A percentile compares a stretch with the other conserved stretches of the same genome.
phyloP scores from a whole-genome alignment of 2,329 filamentous ascomycete species.

The Hypoxylon sp. region DNA sequence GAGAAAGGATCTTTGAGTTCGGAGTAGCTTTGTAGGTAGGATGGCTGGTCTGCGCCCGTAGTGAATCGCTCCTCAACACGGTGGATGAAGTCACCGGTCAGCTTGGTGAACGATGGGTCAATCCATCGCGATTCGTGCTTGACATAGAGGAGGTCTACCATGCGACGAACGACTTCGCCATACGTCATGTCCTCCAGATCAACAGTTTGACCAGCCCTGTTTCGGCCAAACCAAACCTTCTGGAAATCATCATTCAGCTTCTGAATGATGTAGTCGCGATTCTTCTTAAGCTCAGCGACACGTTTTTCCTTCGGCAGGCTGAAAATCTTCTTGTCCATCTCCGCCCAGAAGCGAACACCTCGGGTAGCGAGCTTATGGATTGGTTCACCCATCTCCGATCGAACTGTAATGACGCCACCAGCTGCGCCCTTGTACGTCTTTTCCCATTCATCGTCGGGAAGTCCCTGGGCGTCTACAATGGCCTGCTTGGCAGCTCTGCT shows the following conservation, averaged over 20 bases:
- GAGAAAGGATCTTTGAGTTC: conserved; percentile 87
- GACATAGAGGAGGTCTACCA: conserved; percentile 92
- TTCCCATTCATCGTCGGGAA: conserved; percentile 88
- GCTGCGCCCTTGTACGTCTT: conserved; percentile 91
- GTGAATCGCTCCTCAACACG: conserved; percentile 98
- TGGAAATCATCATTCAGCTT: conserved; percentile 97
- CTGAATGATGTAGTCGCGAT: conserved; percentile 91
- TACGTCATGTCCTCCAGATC: conserved; percentile 98
- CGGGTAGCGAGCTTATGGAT: conserved; percentile 99
- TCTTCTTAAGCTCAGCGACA: conserved; percentile 86
- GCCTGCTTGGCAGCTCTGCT: conserved; percentile 89
- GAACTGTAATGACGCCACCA: conserved; percentile 94
- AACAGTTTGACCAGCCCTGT: conserved; percentile 81
- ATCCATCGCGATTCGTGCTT: conserved; percentile 94
- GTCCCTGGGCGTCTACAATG: conserved; percentile 85
- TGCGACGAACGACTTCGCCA: conserved; percentile 83
- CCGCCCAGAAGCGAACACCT: conserved; percentile 95
- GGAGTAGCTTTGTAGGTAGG: conserved; percentile 87
- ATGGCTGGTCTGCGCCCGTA: conserved; percentile 74
- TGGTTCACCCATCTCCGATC: conserved; percentile 99
- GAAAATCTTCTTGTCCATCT: conserved; percentile 99
- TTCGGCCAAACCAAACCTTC: conserved; percentile 95
- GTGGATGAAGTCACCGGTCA: conserved; percentile 96
- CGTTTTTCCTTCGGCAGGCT: conserved; percentile 94
- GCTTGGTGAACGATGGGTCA: conserved; percentile 81